Evolutionary conservation across 352 stramenopile species (phyloP).

Genomic region (Thraustotheca clavata): DNA sequence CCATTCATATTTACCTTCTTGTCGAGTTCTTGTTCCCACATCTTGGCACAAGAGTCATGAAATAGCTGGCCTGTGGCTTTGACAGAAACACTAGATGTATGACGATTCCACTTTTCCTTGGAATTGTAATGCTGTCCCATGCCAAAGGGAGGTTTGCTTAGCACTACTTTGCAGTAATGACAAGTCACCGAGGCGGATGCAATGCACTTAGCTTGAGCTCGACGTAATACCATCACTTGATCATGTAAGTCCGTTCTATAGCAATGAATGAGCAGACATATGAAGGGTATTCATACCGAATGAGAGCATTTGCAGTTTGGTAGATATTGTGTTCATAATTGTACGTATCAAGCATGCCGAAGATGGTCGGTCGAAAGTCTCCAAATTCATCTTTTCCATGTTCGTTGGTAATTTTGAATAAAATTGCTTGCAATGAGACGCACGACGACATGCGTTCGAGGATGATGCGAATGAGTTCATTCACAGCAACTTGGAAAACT

Average conservation of each 20-base stretch:
- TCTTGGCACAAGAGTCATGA: conserved; percentile 79
- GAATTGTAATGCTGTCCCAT: conserved; percentile 40
- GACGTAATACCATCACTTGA: conserved; percentile 73
- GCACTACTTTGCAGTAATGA: conserved; percentile 67
- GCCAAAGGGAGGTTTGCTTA: conserved; percentile 76
- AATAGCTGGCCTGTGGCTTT: conserved; percentile 63
- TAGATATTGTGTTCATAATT: conserved; percentile 89
- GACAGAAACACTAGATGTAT: conserved; percentile 76
- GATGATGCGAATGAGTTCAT: conserved; percentile 89
- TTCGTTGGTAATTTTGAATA: conserved; percentile 94
- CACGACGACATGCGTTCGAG: conserved; percentile 92
- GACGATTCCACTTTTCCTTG: conserved; percentile 73
- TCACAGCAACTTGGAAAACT: conserved; percentile 81
- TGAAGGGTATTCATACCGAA: conserved; percentile 22
- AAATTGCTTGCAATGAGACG: conserved; percentile 88
- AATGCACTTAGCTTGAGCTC: conserved; percentile 60
- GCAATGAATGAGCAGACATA: not conserved
- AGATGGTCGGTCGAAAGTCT: conserved; percentile 91
- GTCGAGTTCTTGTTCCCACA: conserved; percentile 73
- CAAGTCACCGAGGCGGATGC: conserved; percentile 65
- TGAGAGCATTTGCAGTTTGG: conserved; percentile 74
- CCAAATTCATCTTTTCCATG: conserved; percentile 89
- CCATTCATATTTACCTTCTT: conserved; percentile 28
- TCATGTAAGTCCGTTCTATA: conserved; percentile 70
- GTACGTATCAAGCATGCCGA: conserved; percentile 91